Evolutionary conservation across 2,329 filamentous ascomycete genomes (phyloP).

Genomic region (Sporothrix mexicana): DNA sequence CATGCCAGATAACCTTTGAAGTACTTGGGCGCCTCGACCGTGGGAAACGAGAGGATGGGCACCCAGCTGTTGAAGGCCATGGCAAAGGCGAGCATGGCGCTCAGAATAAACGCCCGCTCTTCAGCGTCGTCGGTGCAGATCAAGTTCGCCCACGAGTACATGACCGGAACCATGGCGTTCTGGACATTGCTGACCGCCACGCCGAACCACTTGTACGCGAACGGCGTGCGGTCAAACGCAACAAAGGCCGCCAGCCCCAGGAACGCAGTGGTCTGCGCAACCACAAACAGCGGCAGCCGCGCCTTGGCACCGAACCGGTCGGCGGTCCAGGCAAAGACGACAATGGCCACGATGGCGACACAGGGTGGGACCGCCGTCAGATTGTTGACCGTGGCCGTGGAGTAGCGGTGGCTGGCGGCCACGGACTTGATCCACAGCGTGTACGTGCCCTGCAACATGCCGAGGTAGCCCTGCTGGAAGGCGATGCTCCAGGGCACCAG

Average conservation of each 20-base stretch:
- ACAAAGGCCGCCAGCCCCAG: slow-evolving; percentile 30
- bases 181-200: slow-evolving; percentile 33
- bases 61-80: slow-evolving; percentile 49
- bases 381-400: slow-evolving; percentile 36
- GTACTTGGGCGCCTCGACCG: slow-evolving; percentile 43
- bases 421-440: slow-evolving; percentile 35
- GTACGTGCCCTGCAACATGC: slow-evolving; percentile 30
- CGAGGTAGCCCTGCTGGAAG: slow-evolving; percentile 33
- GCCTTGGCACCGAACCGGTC: slow-evolving; percentile 30
- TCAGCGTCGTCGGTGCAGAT: slow-evolving; percentile 49
- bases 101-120: slow-evolving; percentile 50
- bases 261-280: slow-evolving; percentile 29
- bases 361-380: slow-evolving; percentile 33
- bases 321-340: slow-evolving; percentile 28
- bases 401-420: slow-evolving; percentile 25
- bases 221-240: slow-evolving; percentile 19
- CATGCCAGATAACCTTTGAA: slow-evolving; percentile 41
- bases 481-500: slow-evolving; percentile 36
- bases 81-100: slow-evolving; percentile 49
- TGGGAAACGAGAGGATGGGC: slow-evolving; percentile 43
- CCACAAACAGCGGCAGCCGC: slow-evolving; percentile 28
- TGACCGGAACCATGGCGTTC: slow-evolving; percentile 35
- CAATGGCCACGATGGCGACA: slow-evolving; percentile 34
- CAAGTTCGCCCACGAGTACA: slow-evolving; percentile 47
- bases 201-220: slow-evolving; percentile 34